Evolutionary conservation across 192 early-diverging fungal species (phyloP), one percentile per base, ranked within the genome.

Genomic region (Coemansia sp.): DNA sequence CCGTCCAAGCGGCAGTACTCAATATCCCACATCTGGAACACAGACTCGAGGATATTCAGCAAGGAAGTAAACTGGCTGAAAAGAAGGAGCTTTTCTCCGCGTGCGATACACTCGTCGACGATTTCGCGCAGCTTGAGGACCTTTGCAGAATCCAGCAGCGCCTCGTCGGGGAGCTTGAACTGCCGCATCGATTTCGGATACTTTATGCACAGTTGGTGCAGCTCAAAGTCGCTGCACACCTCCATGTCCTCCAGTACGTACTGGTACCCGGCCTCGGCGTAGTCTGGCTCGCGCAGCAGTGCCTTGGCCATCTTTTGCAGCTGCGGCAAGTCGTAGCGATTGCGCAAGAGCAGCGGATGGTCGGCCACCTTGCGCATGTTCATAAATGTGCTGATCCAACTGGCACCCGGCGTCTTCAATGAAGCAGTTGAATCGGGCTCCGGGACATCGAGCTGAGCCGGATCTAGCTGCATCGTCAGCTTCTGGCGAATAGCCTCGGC

Each of bases 1-100:
- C 93, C 93, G 68, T 94, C 93, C 65, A 93, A 61, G 0, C 85
- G 70, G 7, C 76, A 59, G 35, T 82, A 87, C 42, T 45, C 60
- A 6, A 76, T 57, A 1, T 59, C 6, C 82, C 74, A 78, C n/a
- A 70, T 49, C 11, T 11, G 41, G 46, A 96, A 65, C 65, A 90
- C 91, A 7, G 89, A 77, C 65, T 95, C 94, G 14, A 97, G 67
- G 24, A 98, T 86, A 68, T 95, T 89, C 22, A 98, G 76, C 62
- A 90, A 87, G 24, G 87, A 71, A n/a, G 89, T 93, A 73, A 96
- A 94, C 68, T 95, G 94, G 49, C 87, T 89, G 65, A 98, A 98
- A 24, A 98, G 71, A 5, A 98, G 71, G 0, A 96, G 82, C 25
- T 78, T 77, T 37, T 83, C 76, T 0, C 59, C 62, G 8, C 60